Evolutionary conservation across 441 rosid species (phyloP), one percentile per base, ranked within the genome.

Genomic region (Melastoma candidum): DNA sequence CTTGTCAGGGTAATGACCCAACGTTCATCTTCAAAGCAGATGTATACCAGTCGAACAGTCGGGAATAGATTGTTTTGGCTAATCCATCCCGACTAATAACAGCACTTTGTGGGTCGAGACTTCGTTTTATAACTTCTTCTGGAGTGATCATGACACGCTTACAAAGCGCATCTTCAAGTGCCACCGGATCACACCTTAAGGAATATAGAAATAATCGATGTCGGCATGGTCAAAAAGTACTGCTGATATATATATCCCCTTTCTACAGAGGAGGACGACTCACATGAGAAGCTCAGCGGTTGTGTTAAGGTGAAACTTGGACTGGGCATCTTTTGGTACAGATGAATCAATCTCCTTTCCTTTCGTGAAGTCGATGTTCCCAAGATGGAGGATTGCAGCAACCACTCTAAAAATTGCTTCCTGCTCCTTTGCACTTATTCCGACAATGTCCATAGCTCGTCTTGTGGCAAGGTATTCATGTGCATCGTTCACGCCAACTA

Each of bases 331-430:
- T 70, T 84, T 85, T 3, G 87, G 94, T 57, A 84, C 78, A 27
- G 98, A 88, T 48, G 95, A 88, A 68, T 92, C 98, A 50, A 72
- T 61, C 56, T 92, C 95, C 65, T 85, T 84, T 54, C 97, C 98
- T 60, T 84, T 92, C 2, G 92, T 3, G 63, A 92, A 85, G 12
- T 51, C 82, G 51, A 82, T 82, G 68, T 92, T 88, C 11, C 98
- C 98, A 26, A 88, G 65, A 61, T 92, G 98, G 63, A 88, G 98
- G 61, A 92, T 80, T 43, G 97, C 52, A 57, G 96, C 96, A 46
- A 92, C 95, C 61, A 92, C 98, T 72, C 98, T 78, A 65, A 92
- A 92, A 75, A 87, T 87, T 67, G 97, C 98, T 71, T 92, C 97
- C 94, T 92, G 98, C 51, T 85, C 97, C 69, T 82, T 81, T 9